Evolutionary conservation across 2,329 filamentous ascomycete species (phyloP), one percentile per base, ranked within the genome.

Genomic region (Trichoderma sp.): DNA sequence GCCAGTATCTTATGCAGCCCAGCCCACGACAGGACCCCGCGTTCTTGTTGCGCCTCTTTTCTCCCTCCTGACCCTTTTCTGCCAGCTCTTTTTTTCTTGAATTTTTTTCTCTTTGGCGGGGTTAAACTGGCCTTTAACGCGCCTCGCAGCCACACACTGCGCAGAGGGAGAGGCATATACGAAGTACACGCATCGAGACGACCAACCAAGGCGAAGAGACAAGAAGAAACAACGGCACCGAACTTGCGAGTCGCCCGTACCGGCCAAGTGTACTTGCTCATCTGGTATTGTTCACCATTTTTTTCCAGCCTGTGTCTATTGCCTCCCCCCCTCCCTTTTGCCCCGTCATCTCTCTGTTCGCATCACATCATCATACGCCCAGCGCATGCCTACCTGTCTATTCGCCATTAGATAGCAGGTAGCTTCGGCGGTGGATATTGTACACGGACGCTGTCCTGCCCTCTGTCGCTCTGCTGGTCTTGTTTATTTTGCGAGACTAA

Each of bases 91-190:
- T 62, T 68, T 69, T 69, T 47, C 53, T 35, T 69, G 53, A 24
- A 59, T 55, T 60, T 68, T 68, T 61, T 69, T 14, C 37, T 58
- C 40, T 65, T 69, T 49, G 61, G 68, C 60, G 68, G 68, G 68
- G 68, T 69, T 60, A 24, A 65, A 49, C 47, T 58, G 40, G 63
- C 40, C 55, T 66, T 58, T 66, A 49, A 66, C 63, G 63, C 55
- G 63, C 58, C 62, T 69, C 33, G 52, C 61, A 56, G 61, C 67
- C 61, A 58, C 67, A 57, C 53, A 24, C 52, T 52, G 29, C 59
- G 56, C 40, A 58, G 21, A 69, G 37, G 35, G 16, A 47, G 16
- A 69, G 52, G 58, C 14, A 47, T 58, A 24, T 47, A 35, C 47
- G 21, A n/a, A 62, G 65, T 55, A 68, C 56, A 53, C 31, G 35